These are phyloP conservation scores for Nicotiana attenuata DNA, from an alignment of 257 asterid species.

Conservation along the genomic window DNA sequence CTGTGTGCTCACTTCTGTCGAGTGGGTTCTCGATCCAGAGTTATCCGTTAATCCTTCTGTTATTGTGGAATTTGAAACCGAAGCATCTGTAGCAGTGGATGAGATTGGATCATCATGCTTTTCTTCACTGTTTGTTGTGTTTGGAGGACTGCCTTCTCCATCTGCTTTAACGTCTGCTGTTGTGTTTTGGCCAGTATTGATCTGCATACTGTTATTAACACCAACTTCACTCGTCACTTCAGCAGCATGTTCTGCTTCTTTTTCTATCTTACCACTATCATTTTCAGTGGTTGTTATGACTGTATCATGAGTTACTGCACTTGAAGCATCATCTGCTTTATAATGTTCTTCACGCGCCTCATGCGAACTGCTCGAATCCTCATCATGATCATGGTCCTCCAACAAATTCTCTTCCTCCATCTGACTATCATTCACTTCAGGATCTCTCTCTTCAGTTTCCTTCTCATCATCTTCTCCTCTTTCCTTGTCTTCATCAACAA, in stretches of 20 bases:
- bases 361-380: constrained; percentile 33
- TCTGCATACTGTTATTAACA: constrained; percentile 19
- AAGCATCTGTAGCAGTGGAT: constrained; percentile 14
- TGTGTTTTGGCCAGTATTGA: constrained; percentile 18
- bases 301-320: constrained; percentile 78
- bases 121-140: constrained; percentile 22
- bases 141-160: constrained; percentile 22
- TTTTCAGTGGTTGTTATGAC: constrained; percentile 27
- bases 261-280: constrained; percentile 28
- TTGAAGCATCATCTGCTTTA: constrained; percentile 98
- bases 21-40: constrained; percentile 17
- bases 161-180: constrained; percentile 23
- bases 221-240: constrained; percentile 21
- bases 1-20: constrained; percentile 24
- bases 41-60: constrained; percentile 24
- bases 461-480: constrained; percentile 39
- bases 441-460: constrained; percentile 43
- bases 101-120: constrained; percentile 22
- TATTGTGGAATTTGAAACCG: constrained; percentile 28
- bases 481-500: constrained; percentile 41
- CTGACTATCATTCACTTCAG: constrained; percentile 37
- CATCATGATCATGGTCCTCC: constrained; percentile 44
- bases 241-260: constrained; percentile 29
- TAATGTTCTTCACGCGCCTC: constrained; percentile 84
- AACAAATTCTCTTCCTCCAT: constrained; percentile 30